Conservation (phyloP, 2,329 filamentous ascomycete genomes). For the Neopestalotiopsis clavispora region DNA sequence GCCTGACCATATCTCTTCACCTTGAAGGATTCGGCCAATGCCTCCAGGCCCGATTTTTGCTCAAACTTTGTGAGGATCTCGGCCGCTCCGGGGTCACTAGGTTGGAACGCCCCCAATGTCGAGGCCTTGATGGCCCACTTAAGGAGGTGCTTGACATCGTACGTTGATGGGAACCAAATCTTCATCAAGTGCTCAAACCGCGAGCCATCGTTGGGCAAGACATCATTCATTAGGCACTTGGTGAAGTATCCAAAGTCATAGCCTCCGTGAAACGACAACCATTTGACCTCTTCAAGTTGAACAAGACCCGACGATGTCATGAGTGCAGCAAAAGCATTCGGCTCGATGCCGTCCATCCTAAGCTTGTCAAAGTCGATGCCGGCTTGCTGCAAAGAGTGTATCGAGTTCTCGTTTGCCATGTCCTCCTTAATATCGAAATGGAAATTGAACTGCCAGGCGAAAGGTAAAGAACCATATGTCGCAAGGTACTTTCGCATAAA, state of each 20-base stretch:
- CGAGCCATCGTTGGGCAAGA: constrained; percentile 85
- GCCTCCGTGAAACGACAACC: constrained; percentile 97
- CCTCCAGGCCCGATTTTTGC: constrained; percentile 89
- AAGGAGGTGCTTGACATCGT: constrained; percentile 97
- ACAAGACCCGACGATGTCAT: constrained; percentile 92
- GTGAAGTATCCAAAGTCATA: constrained; percentile 98
- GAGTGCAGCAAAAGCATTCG: constrained; percentile 84
- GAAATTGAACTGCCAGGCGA: constrained; percentile 99
- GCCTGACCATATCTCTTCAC: constrained; percentile 86
- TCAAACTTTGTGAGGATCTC: constrained; percentile 86
- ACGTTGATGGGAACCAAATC: constrained; percentile 90
- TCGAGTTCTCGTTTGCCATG: constrained; percentile 97
- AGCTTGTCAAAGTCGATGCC: constrained; percentile 91
- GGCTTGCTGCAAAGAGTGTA: constrained; percentile 85
- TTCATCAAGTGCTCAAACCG: constrained; percentile 89
- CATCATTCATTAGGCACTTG: constrained; percentile 85
- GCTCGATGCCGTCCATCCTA: constrained; percentile 88
- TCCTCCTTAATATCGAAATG: constrained; percentile 92
- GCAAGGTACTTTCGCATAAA: constrained; percentile 43
- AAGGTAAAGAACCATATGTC: constrained; percentile 66
- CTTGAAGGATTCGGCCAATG: constrained; percentile 90
- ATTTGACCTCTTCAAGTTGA: constrained; percentile 85
- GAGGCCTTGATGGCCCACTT: constrained; percentile 81
- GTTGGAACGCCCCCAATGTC: constrained; percentile 65
- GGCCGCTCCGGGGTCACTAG: constrained; percentile 65